These are phyloP conservation scores for Pittosporum tobira DNA, from an alignment of 129 eudicot species.

Conservation along the genomic window DNA sequence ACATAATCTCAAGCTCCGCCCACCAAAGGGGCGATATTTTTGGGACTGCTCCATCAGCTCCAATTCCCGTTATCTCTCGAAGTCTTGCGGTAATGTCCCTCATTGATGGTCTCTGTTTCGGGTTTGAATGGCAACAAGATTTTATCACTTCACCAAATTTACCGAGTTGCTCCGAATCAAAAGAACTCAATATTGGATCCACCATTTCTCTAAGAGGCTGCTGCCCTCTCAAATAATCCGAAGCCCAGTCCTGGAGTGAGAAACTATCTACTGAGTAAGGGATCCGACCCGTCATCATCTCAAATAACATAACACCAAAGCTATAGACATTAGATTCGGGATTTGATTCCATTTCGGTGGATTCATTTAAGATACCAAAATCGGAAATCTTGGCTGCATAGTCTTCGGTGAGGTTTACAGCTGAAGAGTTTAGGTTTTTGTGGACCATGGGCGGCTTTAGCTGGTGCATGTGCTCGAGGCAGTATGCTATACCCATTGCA, in stretches of 20 bases:
- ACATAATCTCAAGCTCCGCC: slow-evolving; percentile 82
- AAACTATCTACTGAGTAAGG: slow-evolving; percentile 50
- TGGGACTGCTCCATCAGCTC: slow-evolving; percentile 74
- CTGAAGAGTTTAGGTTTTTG: slow-evolving; percentile 51
- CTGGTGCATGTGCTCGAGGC: slow-evolving; percentile 87
- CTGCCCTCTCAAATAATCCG: slow-evolving; percentile 45
- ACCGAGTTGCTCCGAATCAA: slow-evolving; percentile 47
- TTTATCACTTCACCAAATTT: slow-evolving; percentile 41
- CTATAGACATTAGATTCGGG: slow-evolving; percentile 65
- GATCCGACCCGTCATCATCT: slow-evolving; percentile 62
- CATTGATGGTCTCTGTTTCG: slow-evolving; percentile 48
- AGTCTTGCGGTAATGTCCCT: slow-evolving; percentile 41
- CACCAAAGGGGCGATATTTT: slow-evolving; percentile 92
- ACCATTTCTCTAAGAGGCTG: slow-evolving; percentile 40
- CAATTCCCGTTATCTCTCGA: slow-evolving; percentile 64
- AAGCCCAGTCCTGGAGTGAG: slow-evolving; percentile 59
- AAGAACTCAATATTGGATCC: slow-evolving; percentile 56
- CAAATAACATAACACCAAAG: slow-evolving; percentile 71
- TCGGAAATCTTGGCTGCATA: slow-evolving; percentile 88
- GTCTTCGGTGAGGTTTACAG: slow-evolving; percentile 75
- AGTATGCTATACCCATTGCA: slow-evolving; percentile 88
- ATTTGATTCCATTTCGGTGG: slow-evolving; percentile 24
- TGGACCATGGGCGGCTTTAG: slow-evolving; percentile 56
- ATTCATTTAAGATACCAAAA: slow-evolving; percentile 50
- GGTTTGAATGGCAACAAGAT: slow-evolving; percentile 39